Base-by-base conservation (phyloP, 1,284 basidiomycete species). In the Spongispora temasekensis region DNA sequence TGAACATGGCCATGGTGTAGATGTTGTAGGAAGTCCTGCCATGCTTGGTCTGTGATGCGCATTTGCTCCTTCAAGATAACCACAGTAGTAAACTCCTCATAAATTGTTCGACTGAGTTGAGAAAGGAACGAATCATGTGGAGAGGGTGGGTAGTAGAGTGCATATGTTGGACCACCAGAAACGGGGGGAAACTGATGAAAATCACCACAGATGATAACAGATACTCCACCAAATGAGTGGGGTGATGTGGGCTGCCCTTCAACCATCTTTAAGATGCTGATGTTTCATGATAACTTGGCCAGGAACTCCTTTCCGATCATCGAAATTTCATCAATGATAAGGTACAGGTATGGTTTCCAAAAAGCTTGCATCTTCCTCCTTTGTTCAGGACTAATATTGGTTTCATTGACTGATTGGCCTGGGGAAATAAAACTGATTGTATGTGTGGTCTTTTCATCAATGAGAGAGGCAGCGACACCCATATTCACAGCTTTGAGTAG, bases 401-500 rank as follows among this genome's bases (percentile, higher is more conserved):
- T 37, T 37, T 37, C 35, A 37, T 17, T 37, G 35, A 37, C n/a
- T n/a, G n/a, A n/a, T n/a, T n/a, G n/a, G 37, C 19, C 17, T 8
- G 9, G 42, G 23, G 42, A 44, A 19, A 50, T 50, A 17, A 50
- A 30, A 17, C 27, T 13, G n/a, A 50, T 46, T 13, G 57, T 42
- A 21, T 63, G 59, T 0, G 51, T 58, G 1, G 53, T 62, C 19
- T 64, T 62, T 2, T 58, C 50, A 2, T 57, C 42, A 9, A 62
- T 64, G 3, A 64, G 13, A 1, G 56, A 62, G 5, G 53, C 56
- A 10, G 58, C 53, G 2, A 60, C 46, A 1, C 44, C 61, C 1
- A 37, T 64, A n/a, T 64, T 60, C 12, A 55, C 54, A 0, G 56
- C 27, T 23, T 60, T 64, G 8, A 61, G 3, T 1, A 64, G n/a